phyloP scores from a whole-genome alignment of 2,329 filamentous ascomycete species.

The Fulvia fulva region DNA sequence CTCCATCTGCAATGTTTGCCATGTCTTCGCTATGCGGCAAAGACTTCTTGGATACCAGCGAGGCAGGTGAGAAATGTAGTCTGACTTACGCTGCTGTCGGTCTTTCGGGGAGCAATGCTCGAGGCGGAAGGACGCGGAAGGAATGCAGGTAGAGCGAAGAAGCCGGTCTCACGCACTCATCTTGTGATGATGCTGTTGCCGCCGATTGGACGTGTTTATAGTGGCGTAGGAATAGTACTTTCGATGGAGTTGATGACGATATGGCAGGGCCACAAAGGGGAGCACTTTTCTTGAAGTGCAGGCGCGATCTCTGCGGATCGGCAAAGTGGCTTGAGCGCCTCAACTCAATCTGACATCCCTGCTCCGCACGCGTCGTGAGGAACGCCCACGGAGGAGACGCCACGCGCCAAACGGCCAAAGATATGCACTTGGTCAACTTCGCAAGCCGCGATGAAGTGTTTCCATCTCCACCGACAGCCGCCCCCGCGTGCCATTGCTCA shows the following conservation, averaged over 20 bases:
- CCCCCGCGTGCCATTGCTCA: too few species aligned
- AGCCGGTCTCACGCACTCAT: neutral
- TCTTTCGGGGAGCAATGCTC: neutral
- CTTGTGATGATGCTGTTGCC: neutral
- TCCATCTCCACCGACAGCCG: too few species aligned
- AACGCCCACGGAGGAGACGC: too few species aligned
- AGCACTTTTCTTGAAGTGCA: neutral
- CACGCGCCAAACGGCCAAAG: too few species aligned
- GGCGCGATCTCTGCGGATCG: neutral
- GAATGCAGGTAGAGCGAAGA: neutral
- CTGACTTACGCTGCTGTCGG: conserved; percentile 7
- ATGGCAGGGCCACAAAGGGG: neutral
- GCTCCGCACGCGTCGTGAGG: too few species aligned
- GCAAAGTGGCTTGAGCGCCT: neutral
- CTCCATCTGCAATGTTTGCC: neutral
- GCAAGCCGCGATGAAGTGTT: too few species aligned
- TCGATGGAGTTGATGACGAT: neutral
- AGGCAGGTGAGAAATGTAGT: neutral
- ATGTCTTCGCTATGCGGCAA: conserved; percentile 1
- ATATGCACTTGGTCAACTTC: too few species aligned
- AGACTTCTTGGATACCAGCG: neutral
- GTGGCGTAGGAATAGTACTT: neutral
- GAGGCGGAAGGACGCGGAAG: conserved; percentile 2
- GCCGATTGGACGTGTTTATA: neutral
- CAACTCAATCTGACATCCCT: neutral